A percentile compares a stretch with the other conserved stretches of the same genome.
Evolutionary conservation across 75 land plant species (phyloP).

Genomic region (Selaginella tamariscina): DNA sequence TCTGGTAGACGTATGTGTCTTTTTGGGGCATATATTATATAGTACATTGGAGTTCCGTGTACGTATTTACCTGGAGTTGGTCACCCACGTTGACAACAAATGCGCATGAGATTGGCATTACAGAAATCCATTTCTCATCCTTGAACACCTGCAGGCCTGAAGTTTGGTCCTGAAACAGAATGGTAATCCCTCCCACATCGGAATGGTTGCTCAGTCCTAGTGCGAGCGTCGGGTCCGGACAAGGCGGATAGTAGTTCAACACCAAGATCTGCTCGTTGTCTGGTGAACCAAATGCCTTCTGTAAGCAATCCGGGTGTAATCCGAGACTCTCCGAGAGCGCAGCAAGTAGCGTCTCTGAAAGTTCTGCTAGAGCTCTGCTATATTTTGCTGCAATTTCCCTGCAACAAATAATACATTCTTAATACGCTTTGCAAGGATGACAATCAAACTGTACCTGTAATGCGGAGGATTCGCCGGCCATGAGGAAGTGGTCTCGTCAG

Average conservation of each 20-base stretch:
- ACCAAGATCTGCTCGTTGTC: slow-evolving; percentile 30
- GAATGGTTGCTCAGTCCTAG: slow-evolving; percentile 53
- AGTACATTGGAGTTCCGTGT: no score
- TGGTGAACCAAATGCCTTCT: neutral
- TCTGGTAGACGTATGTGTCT: no score
- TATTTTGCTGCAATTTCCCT: slow-evolving; percentile 11
- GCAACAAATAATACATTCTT: neutral
- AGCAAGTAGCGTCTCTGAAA: neutral
- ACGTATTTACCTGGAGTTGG: slow-evolving; percentile 56
- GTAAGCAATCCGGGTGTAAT: neutral
- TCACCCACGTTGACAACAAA: slow-evolving; percentile 69
- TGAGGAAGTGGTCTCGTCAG: slow-evolving; percentile 38
- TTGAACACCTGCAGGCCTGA: slow-evolving; percentile 59
- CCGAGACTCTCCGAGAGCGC: neutral
- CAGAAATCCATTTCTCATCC: slow-evolving; percentile 61
- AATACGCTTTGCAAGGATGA: neutral
- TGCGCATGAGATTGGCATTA: slow-evolving; percentile 49
- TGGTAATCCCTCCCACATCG: slow-evolving; percentile 51
- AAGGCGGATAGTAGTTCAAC: slow-evolving; percentile 58
- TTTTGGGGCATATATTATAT: no score
- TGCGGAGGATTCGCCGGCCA: slow-evolving; percentile 20
- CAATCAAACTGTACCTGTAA: slow-evolving; percentile 10
- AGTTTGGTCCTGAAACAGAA: slow-evolving; percentile 50
- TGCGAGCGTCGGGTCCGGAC: slow-evolving; percentile 33
- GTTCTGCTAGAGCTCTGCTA: neutral